A percentile compares a stretch with the other conserved stretches of the same genome.
These are phyloP conservation scores for Trichoderma brevicompactum DNA, from an alignment of 2,329 filamentous ascomycete genomes.

Conservation along the genomic window DNA sequence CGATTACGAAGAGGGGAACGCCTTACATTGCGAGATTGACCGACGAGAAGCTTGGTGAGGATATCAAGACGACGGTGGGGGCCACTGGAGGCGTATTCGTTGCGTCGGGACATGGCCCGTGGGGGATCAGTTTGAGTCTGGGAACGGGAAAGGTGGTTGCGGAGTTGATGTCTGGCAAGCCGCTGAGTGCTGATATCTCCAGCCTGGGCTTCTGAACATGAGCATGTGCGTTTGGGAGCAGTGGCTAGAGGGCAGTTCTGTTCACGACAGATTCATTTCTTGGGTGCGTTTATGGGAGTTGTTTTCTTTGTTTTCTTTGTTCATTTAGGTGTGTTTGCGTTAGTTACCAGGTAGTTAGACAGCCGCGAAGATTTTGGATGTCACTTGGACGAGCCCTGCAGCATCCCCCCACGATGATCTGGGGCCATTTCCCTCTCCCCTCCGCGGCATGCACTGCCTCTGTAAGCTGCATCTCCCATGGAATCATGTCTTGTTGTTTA, in stretches of 20 bases:
- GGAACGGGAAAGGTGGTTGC: slow-evolving; percentile 73
- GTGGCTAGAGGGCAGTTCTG: neutral
- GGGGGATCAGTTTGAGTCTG: slow-evolving; percentile 68
- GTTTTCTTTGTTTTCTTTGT: neutral
- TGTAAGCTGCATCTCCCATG: slow-evolving; percentile 54
- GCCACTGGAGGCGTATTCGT: slow-evolving; percentile 68
- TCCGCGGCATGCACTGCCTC: slow-evolving; percentile 46
- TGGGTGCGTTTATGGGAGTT: neutral
- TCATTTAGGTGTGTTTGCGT: neutral
- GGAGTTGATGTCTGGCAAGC: slow-evolving; percentile 67
- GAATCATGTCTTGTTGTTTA: slow-evolving; percentile 37
- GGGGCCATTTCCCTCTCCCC: slow-evolving; percentile 47
- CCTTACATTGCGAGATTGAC: slow-evolving; percentile 65
- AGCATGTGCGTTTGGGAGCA: neutral
- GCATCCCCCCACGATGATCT: slow-evolving; percentile 58
- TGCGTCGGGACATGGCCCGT: slow-evolving; percentile 74
- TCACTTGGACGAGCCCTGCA: slow-evolving; percentile 53
- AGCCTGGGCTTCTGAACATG: slow-evolving; percentile 30
- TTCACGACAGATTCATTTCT: neutral
- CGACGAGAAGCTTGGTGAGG: slow-evolving; percentile 58
- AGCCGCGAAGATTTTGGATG: slow-evolving; percentile 37
- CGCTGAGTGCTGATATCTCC: slow-evolving; percentile 62
- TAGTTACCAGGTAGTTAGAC: slow-evolving; percentile 6
- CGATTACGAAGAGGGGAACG: slow-evolving; percentile 65
- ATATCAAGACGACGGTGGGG: slow-evolving; percentile 47